Conservation (phyloP, 2,329 filamentous ascomycete species). For the Penicillium brasilianum region DNA sequence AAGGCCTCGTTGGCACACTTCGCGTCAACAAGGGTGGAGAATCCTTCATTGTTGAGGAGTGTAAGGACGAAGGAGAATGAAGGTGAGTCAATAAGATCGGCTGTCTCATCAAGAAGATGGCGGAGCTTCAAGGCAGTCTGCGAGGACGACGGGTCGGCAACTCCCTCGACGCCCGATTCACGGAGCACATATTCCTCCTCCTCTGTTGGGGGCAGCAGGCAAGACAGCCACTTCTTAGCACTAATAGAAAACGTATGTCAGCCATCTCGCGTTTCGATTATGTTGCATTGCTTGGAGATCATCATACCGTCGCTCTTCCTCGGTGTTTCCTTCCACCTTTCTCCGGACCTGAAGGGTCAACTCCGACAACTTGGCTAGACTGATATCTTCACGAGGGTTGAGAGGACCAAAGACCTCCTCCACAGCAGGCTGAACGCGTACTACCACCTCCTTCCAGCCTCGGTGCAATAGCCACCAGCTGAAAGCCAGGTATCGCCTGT, state of each 20-base stretch:
- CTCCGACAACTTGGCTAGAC: slow-evolving; percentile 77
- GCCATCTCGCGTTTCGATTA: slow-evolving; percentile 28
- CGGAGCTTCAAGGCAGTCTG: slow-evolving; percentile 64
- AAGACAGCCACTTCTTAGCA: slow-evolving; percentile 75
- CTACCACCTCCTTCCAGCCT: slow-evolving; percentile 83
- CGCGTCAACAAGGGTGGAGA: slow-evolving; percentile 79
- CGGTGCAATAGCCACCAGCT: slow-evolving; percentile 97
- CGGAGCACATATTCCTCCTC: slow-evolving; percentile 83
- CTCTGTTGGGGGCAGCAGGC: slow-evolving; percentile 77
- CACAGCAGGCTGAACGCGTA: slow-evolving; percentile 82
- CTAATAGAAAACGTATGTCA: slow-evolving; percentile 37
- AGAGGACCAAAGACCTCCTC: slow-evolving; percentile 86
- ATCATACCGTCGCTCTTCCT: slow-evolving; percentile 62
- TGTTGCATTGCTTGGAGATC: neutral
- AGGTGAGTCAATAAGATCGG: slow-evolving; percentile 93
- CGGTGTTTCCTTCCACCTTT: slow-evolving; percentile 77
- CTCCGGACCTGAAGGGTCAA: slow-evolving; percentile 82
- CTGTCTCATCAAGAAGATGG: slow-evolving; percentile 89
- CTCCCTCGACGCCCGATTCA: slow-evolving; percentile 75
- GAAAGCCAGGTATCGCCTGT: slow-evolving; percentile 91
- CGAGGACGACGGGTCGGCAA: slow-evolving; percentile 43
- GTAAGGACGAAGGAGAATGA: slow-evolving; percentile 86
- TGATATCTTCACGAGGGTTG: slow-evolving; percentile 86
- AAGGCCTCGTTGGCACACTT: slow-evolving; percentile 82
- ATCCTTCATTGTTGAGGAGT: slow-evolving; percentile 83